Conservation (phyloP, 441 rosid genomes). For the Erodium moschatum region DNA sequence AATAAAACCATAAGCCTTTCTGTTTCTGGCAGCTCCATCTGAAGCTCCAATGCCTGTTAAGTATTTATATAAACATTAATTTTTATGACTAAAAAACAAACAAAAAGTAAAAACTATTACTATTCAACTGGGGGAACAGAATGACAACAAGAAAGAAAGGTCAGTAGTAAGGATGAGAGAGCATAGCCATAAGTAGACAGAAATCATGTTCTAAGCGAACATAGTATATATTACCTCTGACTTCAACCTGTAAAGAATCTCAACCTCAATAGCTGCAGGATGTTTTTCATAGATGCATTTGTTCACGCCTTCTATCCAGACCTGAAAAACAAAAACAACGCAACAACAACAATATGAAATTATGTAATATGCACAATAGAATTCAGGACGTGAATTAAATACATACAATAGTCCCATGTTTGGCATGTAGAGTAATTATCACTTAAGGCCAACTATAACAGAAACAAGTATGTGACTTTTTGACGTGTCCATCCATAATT, state of each 20-base stretch:
- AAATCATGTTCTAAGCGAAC: neutral
- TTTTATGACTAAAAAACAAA: neutral
- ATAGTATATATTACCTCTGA: slow-evolving; percentile 47
- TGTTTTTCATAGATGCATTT: slow-evolving; percentile 35
- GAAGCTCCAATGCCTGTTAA: slow-evolving; percentile 63
- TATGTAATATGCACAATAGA: neutral
- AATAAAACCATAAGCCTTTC: slow-evolving; percentile 45
- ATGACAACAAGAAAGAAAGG: slow-evolving; percentile 7
- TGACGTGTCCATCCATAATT: neutral
- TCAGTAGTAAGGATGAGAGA: neutral
- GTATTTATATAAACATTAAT: slow-evolving; percentile 18
- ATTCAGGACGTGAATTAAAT: slow-evolving; percentile 4
- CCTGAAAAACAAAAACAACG: slow-evolving; percentile 32
- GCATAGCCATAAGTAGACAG: neutral
- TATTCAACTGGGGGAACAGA: slow-evolving; percentile 1
- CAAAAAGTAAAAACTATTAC: neutral
- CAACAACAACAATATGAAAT: slow-evolving; percentile 21
- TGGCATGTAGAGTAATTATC: neutral
- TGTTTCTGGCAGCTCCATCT: slow-evolving; percentile 55
- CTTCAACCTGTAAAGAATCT: slow-evolving; percentile 57
- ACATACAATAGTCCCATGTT: neutral
- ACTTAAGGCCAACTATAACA: neutral
- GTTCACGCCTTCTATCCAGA: slow-evolving; percentile 46
- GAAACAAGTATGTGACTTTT: neutral
- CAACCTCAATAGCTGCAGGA: slow-evolving; percentile 42